phyloP scores from a whole-genome alignment of 1,284 basidiomycete genomes.

The Moesziomyces antarcticus region DNA sequence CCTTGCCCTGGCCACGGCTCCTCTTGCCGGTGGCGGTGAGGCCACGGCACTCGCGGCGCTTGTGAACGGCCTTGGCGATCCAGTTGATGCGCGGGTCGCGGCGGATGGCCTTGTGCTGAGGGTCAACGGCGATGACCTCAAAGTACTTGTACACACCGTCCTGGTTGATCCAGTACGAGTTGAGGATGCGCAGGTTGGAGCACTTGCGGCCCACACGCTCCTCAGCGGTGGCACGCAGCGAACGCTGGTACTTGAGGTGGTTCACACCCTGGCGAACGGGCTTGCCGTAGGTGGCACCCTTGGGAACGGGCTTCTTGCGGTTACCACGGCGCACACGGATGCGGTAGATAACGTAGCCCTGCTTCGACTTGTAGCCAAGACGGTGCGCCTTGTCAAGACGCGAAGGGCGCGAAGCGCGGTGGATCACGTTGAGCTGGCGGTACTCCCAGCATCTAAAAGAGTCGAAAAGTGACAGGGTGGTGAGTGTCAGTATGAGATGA shows the following conservation, averaged over 20 bases:
- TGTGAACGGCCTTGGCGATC: conserved; percentile 98
- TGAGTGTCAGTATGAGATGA: conserved; percentile 1
- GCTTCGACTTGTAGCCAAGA: conserved; percentile 99
- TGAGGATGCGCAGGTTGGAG: conserved; percentile 87
- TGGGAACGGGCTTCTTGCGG: conserved; percentile 98
- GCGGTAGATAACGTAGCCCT: conserved; percentile 98
- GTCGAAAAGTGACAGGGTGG: neutral
- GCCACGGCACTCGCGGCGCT: conserved; percentile 95
- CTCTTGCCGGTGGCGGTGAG: conserved; percentile 96
- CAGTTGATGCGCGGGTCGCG: conserved; percentile 98
- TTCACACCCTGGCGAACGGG: conserved; percentile 99
- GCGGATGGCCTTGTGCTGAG: conserved; percentile 87
- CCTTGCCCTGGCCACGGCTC: conserved; percentile 77
- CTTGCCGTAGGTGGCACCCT: conserved; percentile 98
- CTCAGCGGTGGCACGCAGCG: conserved; percentile 92
- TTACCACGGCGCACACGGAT: conserved; percentile 97
- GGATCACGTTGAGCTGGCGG: conserved; percentile 92
- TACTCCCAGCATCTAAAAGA: conserved; percentile 87
- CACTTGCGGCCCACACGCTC: conserved; percentile 97
- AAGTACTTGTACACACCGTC: conserved; percentile 99
- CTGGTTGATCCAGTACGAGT: conserved; percentile 99
- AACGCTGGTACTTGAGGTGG: conserved; percentile 97
- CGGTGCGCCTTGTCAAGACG: conserved; percentile 99
- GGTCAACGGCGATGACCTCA: conserved; percentile 98
- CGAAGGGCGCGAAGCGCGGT: conserved; percentile 96